Conservation (phyloP, 345 rosid genomes). For the Raphanus sativus region DNA sequence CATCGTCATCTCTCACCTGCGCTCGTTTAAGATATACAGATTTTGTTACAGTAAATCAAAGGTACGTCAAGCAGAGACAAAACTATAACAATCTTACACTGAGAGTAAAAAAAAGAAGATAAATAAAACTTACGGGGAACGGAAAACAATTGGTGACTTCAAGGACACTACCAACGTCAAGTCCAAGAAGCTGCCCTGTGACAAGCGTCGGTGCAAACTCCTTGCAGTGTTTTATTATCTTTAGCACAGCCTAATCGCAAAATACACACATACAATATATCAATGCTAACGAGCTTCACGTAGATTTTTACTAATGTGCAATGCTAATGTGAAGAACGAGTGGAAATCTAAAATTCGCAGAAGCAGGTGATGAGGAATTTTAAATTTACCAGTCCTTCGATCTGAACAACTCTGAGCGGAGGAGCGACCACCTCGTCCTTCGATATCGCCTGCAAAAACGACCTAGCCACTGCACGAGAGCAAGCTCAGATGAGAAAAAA, state of each 20-base stretch:
- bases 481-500: neutral
- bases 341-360: neutral
- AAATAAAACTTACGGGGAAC: conserved; percentile 64
- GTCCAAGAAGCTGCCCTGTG: conserved; percentile 96
- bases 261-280: no score
- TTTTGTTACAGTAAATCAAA: no score
- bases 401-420: conserved; percentile 95
- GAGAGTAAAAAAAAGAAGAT: neutral
- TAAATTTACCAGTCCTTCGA: conserved; percentile 93
- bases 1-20: conserved; percentile 87
- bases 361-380: neutral
- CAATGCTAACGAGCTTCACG: no score
- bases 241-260: conserved; percentile 66
- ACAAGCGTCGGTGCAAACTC: conserved; percentile 94
- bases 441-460: conserved; percentile 80
- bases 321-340: no score
- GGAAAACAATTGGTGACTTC: conserved; percentile 99
- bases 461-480: conserved; percentile 50
- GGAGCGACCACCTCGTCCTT: conserved; percentile 81
- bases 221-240: conserved; percentile 97
- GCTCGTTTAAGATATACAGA: no score
- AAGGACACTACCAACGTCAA: conserved; percentile 97
- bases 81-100: neutral
- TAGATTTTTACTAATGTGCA: no score
- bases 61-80: no score